Evolutionary conservation across 805 yeast species (phyloP).

Genomic region (Ogataea naganishii): DNA sequence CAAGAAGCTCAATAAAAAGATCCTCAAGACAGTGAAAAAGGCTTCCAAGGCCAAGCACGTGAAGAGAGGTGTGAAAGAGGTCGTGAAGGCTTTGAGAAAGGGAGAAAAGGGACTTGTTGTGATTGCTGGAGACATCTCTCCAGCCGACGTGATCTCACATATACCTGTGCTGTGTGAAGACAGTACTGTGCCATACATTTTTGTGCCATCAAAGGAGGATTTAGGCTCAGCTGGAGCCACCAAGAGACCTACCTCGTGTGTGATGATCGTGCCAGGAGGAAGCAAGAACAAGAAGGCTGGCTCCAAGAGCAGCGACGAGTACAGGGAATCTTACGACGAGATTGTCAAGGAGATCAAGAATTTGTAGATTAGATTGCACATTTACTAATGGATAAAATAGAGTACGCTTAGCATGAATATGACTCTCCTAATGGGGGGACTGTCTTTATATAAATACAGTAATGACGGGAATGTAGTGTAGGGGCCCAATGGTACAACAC

Average conservation of each 20-base stretch:
- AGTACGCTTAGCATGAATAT: neutral
- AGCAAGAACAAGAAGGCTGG: slow-evolving; percentile 69
- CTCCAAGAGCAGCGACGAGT: slow-evolving; percentile 69
- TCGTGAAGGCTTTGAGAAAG: slow-evolving; percentile 93
- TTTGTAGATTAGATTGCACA: slow-evolving; percentile 18
- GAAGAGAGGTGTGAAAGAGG: slow-evolving; percentile 98
- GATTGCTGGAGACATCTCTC: slow-evolving; percentile 97
- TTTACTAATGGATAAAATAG: neutral
- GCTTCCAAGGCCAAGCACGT: slow-evolving; percentile 98
- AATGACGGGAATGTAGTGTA: neutral
- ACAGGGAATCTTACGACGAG: slow-evolving; percentile 88
- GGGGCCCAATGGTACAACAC: too few relatives aligned
- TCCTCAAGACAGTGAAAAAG: slow-evolving; percentile 90
- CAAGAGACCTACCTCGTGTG: slow-evolving; percentile 97
- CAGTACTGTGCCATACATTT: slow-evolving; percentile 79
- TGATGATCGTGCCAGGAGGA: slow-evolving; percentile 95
- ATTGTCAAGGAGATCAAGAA: slow-evolving; percentile 80
- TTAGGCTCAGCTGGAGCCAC: slow-evolving; percentile 98
- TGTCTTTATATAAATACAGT: neutral
- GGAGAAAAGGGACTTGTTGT: slow-evolving; percentile 96
- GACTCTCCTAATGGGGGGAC: neutral
- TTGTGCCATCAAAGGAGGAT: slow-evolving; percentile 96
- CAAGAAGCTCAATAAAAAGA: slow-evolving; percentile 90
- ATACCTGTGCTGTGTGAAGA: slow-evolving; percentile 98
- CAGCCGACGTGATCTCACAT: slow-evolving; percentile 94